Evolutionary conservation across 192 early-diverging fungal genomes (phyloP), one percentile per base, ranked within the genome.

Genomic region (Backusella tuberculispora): DNA sequence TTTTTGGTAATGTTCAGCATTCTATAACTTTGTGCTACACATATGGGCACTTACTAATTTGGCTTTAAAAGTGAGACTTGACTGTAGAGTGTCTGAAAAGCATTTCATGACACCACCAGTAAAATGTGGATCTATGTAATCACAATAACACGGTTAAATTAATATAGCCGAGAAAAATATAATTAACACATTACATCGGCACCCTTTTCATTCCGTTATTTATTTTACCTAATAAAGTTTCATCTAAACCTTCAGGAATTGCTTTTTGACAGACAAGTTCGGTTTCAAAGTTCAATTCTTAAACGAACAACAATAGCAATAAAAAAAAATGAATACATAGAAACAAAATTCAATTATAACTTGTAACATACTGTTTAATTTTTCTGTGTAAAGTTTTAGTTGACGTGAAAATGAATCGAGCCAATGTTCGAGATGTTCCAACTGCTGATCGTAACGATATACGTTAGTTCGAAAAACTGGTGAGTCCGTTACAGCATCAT

Each of bases 391-490:
- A 5, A 50, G 45, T 68, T 77, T 82, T 37, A 85, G 29, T 29
- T 75, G 74, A 69, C 74, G 77, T 73, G 80, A 81, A 38, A 88
- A 43, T 14, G 77, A 75, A 29, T 81, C 81, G 7, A 89, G 72
- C 88, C 88, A 89, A 78, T 73, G 78, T 67, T 88, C 86, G 29
- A 89, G 79, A 24, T 79, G 79, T 60, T 86, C 87, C 63, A 88
- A 81, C 44, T 89, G 87, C 10, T 87, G 84, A 40, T 89, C 88
- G 77, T 86, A 88, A n/a, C 84, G 78, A 24, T 75, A 69, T 40
- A 89, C 81, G 72, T 82, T 87, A 48, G 86, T 81, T 4, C 87
- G 77, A 46, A 81, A 89, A 47, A 81, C 83, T 13, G 87, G 87
- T 3, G 86, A 84, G 73, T 89, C 87, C 12, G 79, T 74, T 64